A percentile compares a stretch with the other conserved stretches of the same genome.
Conservation (phyloP, 768 basidiomycete species). For the Lentinula edodes region DNA sequence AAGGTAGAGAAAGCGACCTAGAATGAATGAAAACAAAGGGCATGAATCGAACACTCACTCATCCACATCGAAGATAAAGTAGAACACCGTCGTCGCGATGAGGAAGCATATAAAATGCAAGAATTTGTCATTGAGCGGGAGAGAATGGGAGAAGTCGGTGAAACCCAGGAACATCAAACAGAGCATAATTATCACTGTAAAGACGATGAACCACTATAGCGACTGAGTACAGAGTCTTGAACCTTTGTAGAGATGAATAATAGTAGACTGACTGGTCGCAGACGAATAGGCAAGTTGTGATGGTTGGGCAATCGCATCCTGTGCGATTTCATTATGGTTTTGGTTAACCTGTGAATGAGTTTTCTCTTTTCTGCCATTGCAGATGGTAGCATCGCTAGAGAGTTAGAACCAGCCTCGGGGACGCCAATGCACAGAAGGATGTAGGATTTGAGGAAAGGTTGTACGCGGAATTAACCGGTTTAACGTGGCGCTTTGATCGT, state of each 20-base stretch:
- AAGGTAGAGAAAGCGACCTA: neutral
- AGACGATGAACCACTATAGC: slow-evolving; percentile 73
- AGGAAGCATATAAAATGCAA: slow-evolving; percentile 75
- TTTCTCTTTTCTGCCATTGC: slow-evolving; percentile 3
- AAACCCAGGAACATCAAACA: slow-evolving; percentile 72
- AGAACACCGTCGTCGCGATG: slow-evolving; percentile 74
- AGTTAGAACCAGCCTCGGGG: neutral
- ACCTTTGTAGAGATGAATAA: neutral
- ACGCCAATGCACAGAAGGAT: neutral
- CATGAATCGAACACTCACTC: slow-evolving; percentile 48
- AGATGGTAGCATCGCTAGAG: neutral
- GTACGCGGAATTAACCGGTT: neutral
- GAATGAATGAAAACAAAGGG: neutral
- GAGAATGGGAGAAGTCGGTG: slow-evolving; percentile 56
- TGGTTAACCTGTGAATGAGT: neutral
- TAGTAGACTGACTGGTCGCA: slow-evolving; percentile 1
- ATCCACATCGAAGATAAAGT: slow-evolving; percentile 84
- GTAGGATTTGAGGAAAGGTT: neutral
- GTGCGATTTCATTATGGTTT: slow-evolving; percentile 8
- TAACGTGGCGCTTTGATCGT: neutral
- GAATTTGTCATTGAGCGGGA: slow-evolving; percentile 76
- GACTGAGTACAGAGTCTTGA: slow-evolving; percentile 7
- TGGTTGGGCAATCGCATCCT: slow-evolving; percentile 2
- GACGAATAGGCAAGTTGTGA: slow-evolving; percentile 4
- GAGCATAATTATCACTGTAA: slow-evolving; percentile 64